These are phyloP conservation scores for Blastocystis sp. DNA, from an alignment of 352 stramenopile genomes.

Conservation along the genomic window DNA sequence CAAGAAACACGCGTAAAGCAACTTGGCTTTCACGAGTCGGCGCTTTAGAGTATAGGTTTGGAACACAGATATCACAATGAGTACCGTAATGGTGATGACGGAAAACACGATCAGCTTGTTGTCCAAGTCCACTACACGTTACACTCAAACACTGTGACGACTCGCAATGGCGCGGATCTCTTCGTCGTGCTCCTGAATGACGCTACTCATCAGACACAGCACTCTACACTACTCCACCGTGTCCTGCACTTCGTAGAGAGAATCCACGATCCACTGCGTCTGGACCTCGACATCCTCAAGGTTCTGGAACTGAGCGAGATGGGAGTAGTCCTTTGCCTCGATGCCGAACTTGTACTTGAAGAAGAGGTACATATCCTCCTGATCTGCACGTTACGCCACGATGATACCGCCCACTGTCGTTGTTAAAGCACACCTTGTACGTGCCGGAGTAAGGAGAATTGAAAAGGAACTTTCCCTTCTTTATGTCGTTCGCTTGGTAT, in stretches of 20 bases:
- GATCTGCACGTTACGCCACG: not conserved
- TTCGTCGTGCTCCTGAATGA: slow-evolving; percentile 63
- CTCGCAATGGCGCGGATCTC: slow-evolving; percentile 54
- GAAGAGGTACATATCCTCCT: slow-evolving; percentile 26
- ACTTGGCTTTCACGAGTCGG: slow-evolving; percentile 53
- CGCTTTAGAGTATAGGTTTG: slow-evolving; percentile 46
- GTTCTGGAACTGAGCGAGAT: slow-evolving; percentile 67
- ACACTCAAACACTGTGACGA: not conserved
- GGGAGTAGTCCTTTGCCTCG: slow-evolving; percentile 72
- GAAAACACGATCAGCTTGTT: slow-evolving; percentile 68
- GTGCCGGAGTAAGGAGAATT: slow-evolving; percentile 37
- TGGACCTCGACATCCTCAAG: slow-evolving; percentile 55
- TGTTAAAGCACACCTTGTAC: slow-evolving; percentile 55
- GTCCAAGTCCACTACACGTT: slow-evolving; percentile 63
- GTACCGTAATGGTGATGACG: slow-evolving; percentile 42
- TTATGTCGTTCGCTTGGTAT: slow-evolving; percentile 33
- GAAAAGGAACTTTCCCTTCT: slow-evolving; percentile 48
- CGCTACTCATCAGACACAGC: slow-evolving; percentile 3
- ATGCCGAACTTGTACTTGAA: slow-evolving; percentile 68
- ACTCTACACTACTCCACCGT: slow-evolving; percentile 44
- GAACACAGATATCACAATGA: slow-evolving; percentile 33
- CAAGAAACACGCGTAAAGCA: slow-evolving; percentile 22
- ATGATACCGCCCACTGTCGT: not conserved
- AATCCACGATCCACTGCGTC: slow-evolving; percentile 73
- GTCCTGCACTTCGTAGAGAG: slow-evolving; percentile 67